Conservation (phyloP, 768 basidiomycete species). For the Cystofilobasidium bisporidii region DNA sequence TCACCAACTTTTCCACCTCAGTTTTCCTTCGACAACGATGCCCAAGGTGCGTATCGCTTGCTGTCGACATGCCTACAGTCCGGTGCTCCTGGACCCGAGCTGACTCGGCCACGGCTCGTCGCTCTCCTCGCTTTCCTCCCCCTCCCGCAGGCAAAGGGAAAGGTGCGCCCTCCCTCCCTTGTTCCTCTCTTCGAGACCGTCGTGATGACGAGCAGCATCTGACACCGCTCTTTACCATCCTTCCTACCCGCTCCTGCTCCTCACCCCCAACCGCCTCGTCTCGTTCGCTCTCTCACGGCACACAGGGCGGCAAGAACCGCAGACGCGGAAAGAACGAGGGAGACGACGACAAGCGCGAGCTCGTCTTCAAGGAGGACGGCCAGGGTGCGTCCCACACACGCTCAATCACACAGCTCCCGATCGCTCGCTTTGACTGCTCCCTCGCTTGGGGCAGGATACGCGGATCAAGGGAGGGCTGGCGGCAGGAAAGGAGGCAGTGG, state of each 20-base stretch:
- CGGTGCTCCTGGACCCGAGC: too few relatives aligned
- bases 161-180: slow-evolving; percentile 1
- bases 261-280: too few relatives aligned
- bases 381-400: slow-evolving; percentile 47
- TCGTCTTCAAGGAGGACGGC: slow-evolving; percentile 96
- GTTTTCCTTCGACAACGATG: too few relatives aligned
- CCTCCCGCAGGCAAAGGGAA: slow-evolving; percentile 24
- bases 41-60: slow-evolving; percentile 4
- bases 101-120: background rate
- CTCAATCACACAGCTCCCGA: background rate
- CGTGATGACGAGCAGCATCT: too few relatives aligned
- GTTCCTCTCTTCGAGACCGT: too few relatives aligned
- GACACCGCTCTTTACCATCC: too few relatives aligned
- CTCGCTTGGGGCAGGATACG: too few relatives aligned
- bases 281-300: too few relatives aligned
- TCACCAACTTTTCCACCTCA: background rate
- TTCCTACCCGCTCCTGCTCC: too few relatives aligned
- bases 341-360: slow-evolving; percentile 95
- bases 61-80: too few relatives aligned
- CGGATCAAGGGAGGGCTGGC: background rate
- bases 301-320: slow-evolving; percentile 97
- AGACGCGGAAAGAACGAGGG: slow-evolving; percentile 99
- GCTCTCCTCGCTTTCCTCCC: background rate
- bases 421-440: too few relatives aligned
- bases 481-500: too few relatives aligned